phyloP scores from a whole-genome alignment of 2,329 filamentous ascomycete genomes.

The Aspergillus clavatus region DNA sequence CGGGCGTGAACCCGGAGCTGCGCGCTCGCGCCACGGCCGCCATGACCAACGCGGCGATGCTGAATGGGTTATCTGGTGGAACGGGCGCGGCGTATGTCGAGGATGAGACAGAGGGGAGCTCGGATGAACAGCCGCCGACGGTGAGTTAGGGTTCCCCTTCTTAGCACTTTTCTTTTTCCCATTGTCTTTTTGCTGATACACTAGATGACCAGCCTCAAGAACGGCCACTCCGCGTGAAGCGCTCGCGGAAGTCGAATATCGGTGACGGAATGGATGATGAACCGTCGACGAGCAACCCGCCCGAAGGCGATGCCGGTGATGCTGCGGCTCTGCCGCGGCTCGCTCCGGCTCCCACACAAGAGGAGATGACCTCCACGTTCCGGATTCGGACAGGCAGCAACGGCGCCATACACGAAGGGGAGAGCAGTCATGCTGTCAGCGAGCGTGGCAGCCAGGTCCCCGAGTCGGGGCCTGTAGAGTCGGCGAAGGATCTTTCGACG shows the following conservation, averaged over 20 bases:
- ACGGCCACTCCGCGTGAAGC: slow-evolving; percentile 43
- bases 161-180: neutral
- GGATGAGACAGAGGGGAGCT: slow-evolving; percentile 43
- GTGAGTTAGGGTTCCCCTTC: slow-evolving; percentile 22
- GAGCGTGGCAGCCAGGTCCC: slow-evolving; percentile 16
- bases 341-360: slow-evolving; percentile 33
- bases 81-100: slow-evolving; percentile 28
- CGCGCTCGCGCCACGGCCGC: slow-evolving; percentile 33
- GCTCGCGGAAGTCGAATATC: slow-evolving; percentile 37
- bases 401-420: slow-evolving; percentile 23
- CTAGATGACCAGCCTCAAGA: slow-evolving; percentile 38
- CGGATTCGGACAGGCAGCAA: slow-evolving; percentile 29
- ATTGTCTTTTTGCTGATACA: neutral
- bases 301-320: slow-evolving; percentile 16
- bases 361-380: slow-evolving; percentile 36
- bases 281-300: slow-evolving; percentile 16
- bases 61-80: slow-evolving; percentile 20
- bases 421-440: slow-evolving; percentile 14
- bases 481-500: slow-evolving; percentile 21
- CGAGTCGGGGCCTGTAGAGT: slow-evolving; percentile 13
- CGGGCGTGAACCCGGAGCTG: slow-evolving; percentile 32
- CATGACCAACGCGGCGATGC: slow-evolving; percentile 22
- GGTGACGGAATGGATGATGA: slow-evolving; percentile 24
- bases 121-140: slow-evolving; percentile 41
- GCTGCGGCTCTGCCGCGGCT: slow-evolving; percentile 31